These are phyloP conservation scores for Globisporangium abappressorium DNA, from an alignment of 352 stramenopile genomes.

Conservation along the genomic window DNA sequence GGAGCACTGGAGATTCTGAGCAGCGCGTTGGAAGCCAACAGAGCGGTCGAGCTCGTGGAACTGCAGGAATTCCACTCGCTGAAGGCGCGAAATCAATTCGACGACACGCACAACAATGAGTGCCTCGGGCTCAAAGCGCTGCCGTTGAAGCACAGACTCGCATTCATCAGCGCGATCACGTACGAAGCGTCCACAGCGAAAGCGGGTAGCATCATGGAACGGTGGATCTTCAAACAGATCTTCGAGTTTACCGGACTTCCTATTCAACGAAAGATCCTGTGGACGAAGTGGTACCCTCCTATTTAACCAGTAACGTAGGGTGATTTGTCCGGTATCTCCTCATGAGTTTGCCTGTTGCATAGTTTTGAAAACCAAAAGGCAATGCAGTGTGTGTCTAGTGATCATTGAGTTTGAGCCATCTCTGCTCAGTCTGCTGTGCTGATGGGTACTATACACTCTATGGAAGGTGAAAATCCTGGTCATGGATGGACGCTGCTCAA, in stretches of 20 bases:
- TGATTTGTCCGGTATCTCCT: background rate
- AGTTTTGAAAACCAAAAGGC: no score
- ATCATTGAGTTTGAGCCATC: no score
- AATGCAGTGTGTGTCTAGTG: no score
- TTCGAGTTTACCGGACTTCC: background rate
- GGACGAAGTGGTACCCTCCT: background rate
- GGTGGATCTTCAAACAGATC: conserved; percentile 1
- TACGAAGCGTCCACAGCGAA: background rate
- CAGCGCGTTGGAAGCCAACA: background rate
- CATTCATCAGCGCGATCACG: background rate
- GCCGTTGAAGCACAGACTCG: background rate
- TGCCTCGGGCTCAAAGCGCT: background rate
- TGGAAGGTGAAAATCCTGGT: no score
- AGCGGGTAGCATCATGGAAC: background rate
- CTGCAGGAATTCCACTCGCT: background rate
- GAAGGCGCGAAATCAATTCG: background rate
- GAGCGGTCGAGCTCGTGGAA: background rate
- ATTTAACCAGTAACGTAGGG: background rate
- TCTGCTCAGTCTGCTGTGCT: no score
- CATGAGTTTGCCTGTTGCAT: background rate
- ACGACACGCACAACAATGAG: background rate
- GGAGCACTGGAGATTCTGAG: background rate
- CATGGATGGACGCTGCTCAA: no score
- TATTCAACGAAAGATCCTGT: background rate
- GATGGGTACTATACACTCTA: no score